Base-by-base conservation (phyloP, 2,329 filamentous ascomycete species). In the Colletotrichum kahawae region DNA sequence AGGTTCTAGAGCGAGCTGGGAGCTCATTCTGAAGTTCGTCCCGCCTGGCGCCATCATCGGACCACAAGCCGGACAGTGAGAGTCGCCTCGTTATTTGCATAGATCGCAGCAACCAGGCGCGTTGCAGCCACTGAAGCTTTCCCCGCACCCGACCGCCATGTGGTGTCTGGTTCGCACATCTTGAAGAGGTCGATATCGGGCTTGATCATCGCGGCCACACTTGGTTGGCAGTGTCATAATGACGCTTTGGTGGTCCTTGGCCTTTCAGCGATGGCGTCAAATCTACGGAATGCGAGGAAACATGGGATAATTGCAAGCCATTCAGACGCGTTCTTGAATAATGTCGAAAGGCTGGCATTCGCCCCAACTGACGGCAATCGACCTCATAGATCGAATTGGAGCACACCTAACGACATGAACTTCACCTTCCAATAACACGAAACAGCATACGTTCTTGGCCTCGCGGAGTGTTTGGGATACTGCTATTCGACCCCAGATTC, bases 211-310 rank as follows among this genome's bases (percentile, higher is more conserved):
- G 6, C 29, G 63, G 27, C 29, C 29, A 51, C 16, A 7, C 56
- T 27, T 64, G 14, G 18, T 63, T 57, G 63, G 69, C 69, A 67
- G 16, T 51, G 69, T 75, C 72, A 75, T 75, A 21, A 72, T 75
- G 72, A 75, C 72, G 72, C 56, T 43, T 33, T 6, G 8, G n/a
- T 29, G 21, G 16, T 21, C 29, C 63, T 72, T 71, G 69, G 68
- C 72, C 31, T 34, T 5, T 13, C 38, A 16, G n/a, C 14, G 62
- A 21, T n/a, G 56, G 21, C 38, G 14, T 31, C 51, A 27, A 56
- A 7, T 31, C 14, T 24, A 51, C n/a, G 48, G 43, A 5, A 24
- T 24, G n/a, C n/a, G 31, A 57, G 64, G n/a, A 43, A 24, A n/a
- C 14, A 34, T 66, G 29, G 7, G 63, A 18, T 14, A 31, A 38